Evolutionary conservation across 805 yeast genomes (phyloP), one percentile per base, ranked within the genome.

Genomic region (Candida multigemmis): DNA sequence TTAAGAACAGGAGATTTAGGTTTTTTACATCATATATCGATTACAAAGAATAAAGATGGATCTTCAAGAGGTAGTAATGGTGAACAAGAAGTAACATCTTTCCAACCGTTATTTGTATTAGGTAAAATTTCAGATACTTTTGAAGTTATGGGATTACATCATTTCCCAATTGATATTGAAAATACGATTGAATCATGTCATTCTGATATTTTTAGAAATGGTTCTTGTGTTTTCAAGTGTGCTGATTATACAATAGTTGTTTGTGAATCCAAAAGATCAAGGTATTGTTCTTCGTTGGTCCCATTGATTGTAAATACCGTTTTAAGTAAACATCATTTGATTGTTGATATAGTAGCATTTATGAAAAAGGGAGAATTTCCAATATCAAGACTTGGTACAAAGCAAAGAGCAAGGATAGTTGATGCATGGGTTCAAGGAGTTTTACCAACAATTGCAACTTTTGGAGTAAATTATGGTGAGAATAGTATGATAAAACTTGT

Each of bases 1-100:
- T 60, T 83, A 38, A 65, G 98, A 37, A 91, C 97, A 0, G 97
- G 97, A 1, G 96, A 91, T 46, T 60, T 91, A 19, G 99, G 99
- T 0, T 91, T 91, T 48, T 62, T 91, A 30, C 94, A 86, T 43
- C 78, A 76, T 12, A 76, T 85, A 4, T 64, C 64, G 7, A 63
- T 43, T 42, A 66, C 46, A 48, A 46, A 66, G 52, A 44, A 67
- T 45, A 15, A 45, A 27, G 30, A 45, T 56, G 31, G 74, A 58
- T 21, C 24, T 6, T 7, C 21, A 8, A 23, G 21, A 7, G 31
- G 22, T 8, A 22, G 26, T 14, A 33, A 32, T 9, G 41, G 30
- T 11, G 31, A 29, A 6, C 33, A 36, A 4, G 50, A 44, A 15
- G 41, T 48, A 16, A 46, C 60, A 2, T 43, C 65, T 4, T 62